These are phyloP conservation scores for Xylaria flabelliformis DNA, from an alignment of 495 filamentous ascomycete genomes.

Conservation along the genomic window DNA sequence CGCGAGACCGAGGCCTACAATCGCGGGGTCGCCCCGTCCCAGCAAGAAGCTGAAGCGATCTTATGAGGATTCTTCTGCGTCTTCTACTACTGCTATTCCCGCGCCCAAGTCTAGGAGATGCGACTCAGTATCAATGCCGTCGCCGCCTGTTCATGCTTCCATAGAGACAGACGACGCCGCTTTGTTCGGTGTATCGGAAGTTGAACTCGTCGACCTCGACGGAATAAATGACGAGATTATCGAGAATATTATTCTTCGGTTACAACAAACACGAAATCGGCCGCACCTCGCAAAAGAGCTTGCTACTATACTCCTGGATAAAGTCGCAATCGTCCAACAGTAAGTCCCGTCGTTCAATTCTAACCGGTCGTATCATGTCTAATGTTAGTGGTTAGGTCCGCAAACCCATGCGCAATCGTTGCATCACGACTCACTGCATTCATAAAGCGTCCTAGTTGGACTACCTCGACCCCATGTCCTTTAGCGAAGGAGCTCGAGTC, in stretches of 20 bases:
- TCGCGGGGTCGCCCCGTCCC: constrained; percentile 64
- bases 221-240: constrained; percentile 96
- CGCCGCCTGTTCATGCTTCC: constrained; percentile 62
- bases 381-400: constrained; percentile 67
- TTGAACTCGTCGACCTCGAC: constrained; percentile 75
- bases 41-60: constrained; percentile 85
- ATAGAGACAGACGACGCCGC: constrained; percentile 52
- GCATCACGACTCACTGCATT: constrained; percentile 90
- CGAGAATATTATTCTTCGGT: constrained; percentile 85
- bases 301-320: constrained; percentile 75
- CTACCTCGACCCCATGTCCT: constrained; percentile 80
- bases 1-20: constrained; percentile 54
- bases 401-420: constrained; percentile 93
- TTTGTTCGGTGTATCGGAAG: constrained; percentile 35
- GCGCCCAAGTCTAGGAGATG: constrained; percentile 49
- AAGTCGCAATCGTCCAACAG: constrained; percentile 88
- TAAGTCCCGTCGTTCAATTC: constrained; percentile 57
- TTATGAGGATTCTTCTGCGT: constrained; percentile 51
- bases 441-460: constrained; percentile 84
- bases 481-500: constrained; percentile 90
- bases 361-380: constrained; percentile 26
- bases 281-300: constrained; percentile 96
- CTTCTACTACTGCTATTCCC: constrained; percentile 43
- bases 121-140: constrained; percentile 73
- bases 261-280: constrained; percentile 90